Base-by-base conservation (phyloP, 805 yeast species). In the Clavispora phyllophila region DNA sequence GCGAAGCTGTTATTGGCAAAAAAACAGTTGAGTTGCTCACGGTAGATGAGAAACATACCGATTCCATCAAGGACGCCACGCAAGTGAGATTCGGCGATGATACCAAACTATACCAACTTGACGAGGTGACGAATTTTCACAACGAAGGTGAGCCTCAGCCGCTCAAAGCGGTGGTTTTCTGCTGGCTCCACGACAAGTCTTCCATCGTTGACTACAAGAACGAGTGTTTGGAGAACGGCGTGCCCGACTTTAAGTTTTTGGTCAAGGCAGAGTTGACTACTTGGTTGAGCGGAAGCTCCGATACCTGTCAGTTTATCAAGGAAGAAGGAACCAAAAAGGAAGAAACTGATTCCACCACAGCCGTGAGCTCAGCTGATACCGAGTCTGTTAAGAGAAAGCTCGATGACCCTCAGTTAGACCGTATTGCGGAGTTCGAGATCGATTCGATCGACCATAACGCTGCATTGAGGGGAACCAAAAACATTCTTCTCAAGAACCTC, bases 241-340 rank as follows among this genome's bases (percentile, higher is more conserved):
- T 91, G 26, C 72, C 79, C 2, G 87, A 87, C 48, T 76, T 91
- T 58, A 81, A 87, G 44, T 90, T 91, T 57, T 64, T 87, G 58
- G 95, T 88, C 54, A 81, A 95, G 63, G 82, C 88, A 8, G 96
- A 91, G 58, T 73, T 91, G 47, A 73, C 84, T 42, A 76, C 87
- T 24, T 90, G 93, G 89, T 72, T 91, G 40, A 76, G 75, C 46
- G 96, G 96, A 3, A 72, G 78, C 17, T 69, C 81, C 3, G 79
- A 73, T 29, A 70, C 74, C 19, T 80, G 87, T 48, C 76, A 79
- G 41, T 82, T 75, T 57, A 63, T 82, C 26, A 62, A 60, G 35
- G 63, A 63, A 27, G 48, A 46, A 3, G 44, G 20, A 9, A 17
- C 38, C 19, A 22, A 26, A 18, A 40, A 34, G 5, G 42, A 15